Percentiles rank a stretch among this genome's conserved stretches.
These are phyloP conservation scores for Fusarium ambrosium DNA, from an alignment of 2,329 filamentous ascomycete species.

Conservation along the genomic window DNA sequence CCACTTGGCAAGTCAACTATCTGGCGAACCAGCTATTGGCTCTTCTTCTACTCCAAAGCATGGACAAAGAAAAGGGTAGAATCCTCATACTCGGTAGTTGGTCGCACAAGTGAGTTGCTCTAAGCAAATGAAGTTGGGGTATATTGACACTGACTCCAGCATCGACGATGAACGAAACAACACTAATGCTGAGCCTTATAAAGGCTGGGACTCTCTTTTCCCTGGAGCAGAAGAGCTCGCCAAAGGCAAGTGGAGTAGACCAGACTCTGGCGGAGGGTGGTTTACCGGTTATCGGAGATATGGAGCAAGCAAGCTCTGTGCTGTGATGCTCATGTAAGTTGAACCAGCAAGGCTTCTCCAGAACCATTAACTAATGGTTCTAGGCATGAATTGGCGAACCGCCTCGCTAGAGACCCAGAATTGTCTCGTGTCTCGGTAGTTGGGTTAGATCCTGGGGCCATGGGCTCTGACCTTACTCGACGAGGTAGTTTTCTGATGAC, in stretches of 20 bases:
- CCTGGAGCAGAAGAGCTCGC: conserved; percentile 50
- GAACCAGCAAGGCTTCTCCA: not conserved
- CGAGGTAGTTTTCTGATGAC: conserved; percentile 44
- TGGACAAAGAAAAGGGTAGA: conserved; percentile 47
- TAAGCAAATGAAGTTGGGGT: not conserved
- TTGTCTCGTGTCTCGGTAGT: conserved; percentile 53
- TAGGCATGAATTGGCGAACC: conserved; percentile 53
- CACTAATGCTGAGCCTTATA: conserved; percentile 39
- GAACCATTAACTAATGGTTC: conserved; percentile 15
- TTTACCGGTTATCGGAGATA: conserved; percentile 52
- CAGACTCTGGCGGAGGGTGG: conserved; percentile 47
- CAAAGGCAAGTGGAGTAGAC: conserved; percentile 52
- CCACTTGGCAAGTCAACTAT: conserved; percentile 52
- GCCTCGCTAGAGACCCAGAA: conserved; percentile 51
- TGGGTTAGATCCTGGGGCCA: conserved; percentile 56
- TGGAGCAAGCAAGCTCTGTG: conserved; percentile 56
- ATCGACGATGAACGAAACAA: conserved; percentile 48
- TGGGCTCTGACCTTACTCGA: conserved; percentile 51
- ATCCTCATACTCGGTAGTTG: conserved; percentile 51
- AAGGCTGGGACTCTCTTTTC: conserved; percentile 46
- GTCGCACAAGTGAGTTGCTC: conserved; percentile 51
- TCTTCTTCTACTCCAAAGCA: conserved; percentile 51
- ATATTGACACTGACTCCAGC: conserved; percentile 37
- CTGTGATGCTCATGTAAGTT: conserved; percentile 53
- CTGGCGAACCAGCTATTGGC: conserved; percentile 49